Conservation (phyloP, 257 asterid genomes). For the Przewalskia tangutica region DNA sequence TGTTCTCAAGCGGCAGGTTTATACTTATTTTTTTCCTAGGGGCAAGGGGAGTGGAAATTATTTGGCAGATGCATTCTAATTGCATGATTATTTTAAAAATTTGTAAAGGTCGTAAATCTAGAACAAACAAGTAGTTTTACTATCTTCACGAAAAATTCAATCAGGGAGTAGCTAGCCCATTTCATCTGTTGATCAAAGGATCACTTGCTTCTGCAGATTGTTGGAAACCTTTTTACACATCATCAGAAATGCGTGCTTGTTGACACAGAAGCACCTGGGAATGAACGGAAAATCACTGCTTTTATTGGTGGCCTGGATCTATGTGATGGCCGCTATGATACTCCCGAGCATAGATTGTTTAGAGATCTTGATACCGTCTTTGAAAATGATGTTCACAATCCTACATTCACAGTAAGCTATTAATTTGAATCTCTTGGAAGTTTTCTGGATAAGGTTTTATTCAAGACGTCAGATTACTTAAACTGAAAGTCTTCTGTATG, state of each 20-base stretch:
- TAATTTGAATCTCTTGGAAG: background rate
- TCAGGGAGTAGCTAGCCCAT: background rate
- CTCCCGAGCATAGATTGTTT: slow-evolving; percentile 81
- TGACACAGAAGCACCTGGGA: slow-evolving; percentile 75
- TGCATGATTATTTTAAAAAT: background rate
- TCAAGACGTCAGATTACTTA: background rate
- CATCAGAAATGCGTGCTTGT: slow-evolving; percentile 97
- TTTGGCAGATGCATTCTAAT: background rate
- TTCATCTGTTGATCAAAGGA: background rate
- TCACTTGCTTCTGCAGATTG: slow-evolving; percentile 42
- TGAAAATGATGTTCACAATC: slow-evolving; percentile 68
- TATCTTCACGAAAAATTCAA: too few species aligned
- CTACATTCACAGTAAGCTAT: slow-evolving; percentile 69
- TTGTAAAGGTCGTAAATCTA: background rate
- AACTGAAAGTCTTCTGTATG: background rate
- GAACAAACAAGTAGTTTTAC: background rate
- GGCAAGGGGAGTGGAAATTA: background rate
- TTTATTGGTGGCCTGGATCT: slow-evolving; percentile 91
- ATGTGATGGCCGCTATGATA: slow-evolving; percentile 97
- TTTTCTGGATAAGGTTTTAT: background rate
- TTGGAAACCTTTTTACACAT: slow-evolving; percentile 91
- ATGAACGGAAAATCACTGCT: slow-evolving; percentile 67
- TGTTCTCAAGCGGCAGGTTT: slow-evolving; percentile 95
- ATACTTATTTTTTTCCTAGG: slow-evolving; percentile 5
- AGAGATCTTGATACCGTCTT: slow-evolving; percentile 76